A percentile compares a stretch with the other conserved stretches of the same genome.
phyloP scores from a whole-genome alignment of 2,329 filamentous ascomycete species.

The Triangularia verruculosa region DNA sequence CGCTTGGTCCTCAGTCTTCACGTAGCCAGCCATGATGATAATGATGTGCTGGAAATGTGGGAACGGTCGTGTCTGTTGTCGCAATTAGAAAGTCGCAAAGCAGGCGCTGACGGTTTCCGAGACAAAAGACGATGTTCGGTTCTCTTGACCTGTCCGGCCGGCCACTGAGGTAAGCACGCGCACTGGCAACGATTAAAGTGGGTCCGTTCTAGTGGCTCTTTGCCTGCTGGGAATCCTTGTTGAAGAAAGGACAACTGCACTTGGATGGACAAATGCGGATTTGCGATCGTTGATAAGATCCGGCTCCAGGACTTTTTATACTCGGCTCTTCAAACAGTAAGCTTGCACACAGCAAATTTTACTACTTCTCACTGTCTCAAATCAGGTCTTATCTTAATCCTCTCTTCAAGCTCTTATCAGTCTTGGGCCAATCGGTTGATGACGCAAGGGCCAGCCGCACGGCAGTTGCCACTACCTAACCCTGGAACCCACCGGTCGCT shows the following conservation, averaged over 20 bases:
- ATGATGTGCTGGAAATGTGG: background rate
- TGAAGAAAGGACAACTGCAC: background rate
- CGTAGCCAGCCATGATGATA: background rate
- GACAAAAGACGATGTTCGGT: background rate
- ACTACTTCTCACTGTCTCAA: background rate
- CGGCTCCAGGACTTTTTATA: background rate
- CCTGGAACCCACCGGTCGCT: background rate
- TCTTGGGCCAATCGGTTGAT: background rate
- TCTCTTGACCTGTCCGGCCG: background rate
- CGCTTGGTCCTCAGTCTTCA: constrained; percentile 25
- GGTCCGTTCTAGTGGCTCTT: background rate
- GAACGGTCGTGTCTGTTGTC: background rate
- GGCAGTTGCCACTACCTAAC: background rate
- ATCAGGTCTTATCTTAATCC: background rate
- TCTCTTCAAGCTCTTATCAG: background rate
- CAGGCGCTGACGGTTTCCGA: background rate
- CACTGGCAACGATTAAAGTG: background rate
- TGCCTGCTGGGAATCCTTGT: background rate
- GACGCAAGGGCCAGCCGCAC: background rate
- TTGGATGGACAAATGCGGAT: background rate
- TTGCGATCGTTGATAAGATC: background rate
- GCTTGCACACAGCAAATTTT: background rate
- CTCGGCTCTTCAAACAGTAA: background rate
- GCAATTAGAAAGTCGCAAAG: background rate
- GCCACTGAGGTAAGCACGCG: background rate